A percentile compares a stretch with the other conserved stretches of the same genome.
Conservation (phyloP, 176 grass and related monocot species). For the Cenchrus fungigraminus region DNA sequence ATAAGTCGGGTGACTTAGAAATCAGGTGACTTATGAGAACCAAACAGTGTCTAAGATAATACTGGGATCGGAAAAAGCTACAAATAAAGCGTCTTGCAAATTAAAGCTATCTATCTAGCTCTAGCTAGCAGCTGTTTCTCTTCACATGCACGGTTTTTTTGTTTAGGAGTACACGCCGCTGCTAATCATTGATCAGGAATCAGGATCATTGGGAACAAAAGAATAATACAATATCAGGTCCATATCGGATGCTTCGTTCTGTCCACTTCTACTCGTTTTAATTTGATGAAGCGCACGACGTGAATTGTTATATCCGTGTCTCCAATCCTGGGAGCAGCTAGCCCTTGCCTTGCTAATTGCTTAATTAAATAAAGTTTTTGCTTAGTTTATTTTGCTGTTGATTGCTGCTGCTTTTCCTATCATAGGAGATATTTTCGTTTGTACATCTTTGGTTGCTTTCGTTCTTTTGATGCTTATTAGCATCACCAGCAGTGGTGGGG, state of each 20-base stretch:
- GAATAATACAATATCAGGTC: too few relatives aligned
- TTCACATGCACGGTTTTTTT: slow-evolving; percentile 18
- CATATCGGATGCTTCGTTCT: neutral
- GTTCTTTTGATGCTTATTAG: neutral
- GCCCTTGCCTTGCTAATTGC: neutral
- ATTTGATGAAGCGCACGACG: neutral
- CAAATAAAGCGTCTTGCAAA: neutral
- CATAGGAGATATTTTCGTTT: neutral
- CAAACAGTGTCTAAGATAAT: neutral
- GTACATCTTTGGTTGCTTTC: neutral
- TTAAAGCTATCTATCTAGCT: neutral
- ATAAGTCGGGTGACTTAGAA: too few relatives aligned
- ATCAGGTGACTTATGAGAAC: too few relatives aligned
- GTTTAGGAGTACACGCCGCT: neutral
- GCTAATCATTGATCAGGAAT: neutral
- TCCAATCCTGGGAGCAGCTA: neutral
- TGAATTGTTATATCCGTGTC: slow-evolving; percentile 23
- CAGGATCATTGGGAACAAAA: neutral
- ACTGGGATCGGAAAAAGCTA: neutral
- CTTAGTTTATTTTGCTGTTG: too few relatives aligned
- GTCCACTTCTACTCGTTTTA: neutral
- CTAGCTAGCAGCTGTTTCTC: slow-evolving; percentile 3
- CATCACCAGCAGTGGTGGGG: neutral
- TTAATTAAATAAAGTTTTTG: neutral
- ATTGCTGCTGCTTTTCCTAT: neutral